Percentiles rank a stretch among this genome's conserved stretches.
These are phyloP conservation scores for Dichotomopilus funicola DNA, from an alignment of 2,329 filamentous ascomycete species.

Conservation along the genomic window DNA sequence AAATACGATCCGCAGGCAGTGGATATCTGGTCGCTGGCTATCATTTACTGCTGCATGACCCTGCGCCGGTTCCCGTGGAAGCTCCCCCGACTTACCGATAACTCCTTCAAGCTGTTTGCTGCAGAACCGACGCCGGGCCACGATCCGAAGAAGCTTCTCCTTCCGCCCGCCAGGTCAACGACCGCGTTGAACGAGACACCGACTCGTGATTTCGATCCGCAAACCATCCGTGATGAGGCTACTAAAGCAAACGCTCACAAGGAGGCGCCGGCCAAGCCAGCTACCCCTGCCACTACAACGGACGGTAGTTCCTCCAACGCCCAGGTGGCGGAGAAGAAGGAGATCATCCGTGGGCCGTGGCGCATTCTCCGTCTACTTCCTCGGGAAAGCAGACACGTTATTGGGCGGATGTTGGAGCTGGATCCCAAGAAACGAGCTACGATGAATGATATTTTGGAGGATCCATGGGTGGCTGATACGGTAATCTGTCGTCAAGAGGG, in stretches of 20 bases:
- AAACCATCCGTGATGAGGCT: slow-evolving; percentile 8
- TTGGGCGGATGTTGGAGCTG: slow-evolving; percentile 86
- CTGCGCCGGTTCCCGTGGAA: slow-evolving; percentile 96
- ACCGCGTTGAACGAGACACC: slow-evolving; percentile 36
- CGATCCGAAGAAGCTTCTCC: slow-evolving; percentile 48
- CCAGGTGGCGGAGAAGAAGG: slow-evolving; percentile 49
- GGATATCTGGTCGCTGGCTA: slow-evolving; percentile 96
- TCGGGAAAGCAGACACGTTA: slow-evolving; percentile 81
- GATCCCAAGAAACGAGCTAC: slow-evolving; percentile 76
- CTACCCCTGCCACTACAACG: neutral
- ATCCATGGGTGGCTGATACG: slow-evolving; percentile 84
- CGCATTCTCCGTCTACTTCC: slow-evolving; percentile 80
- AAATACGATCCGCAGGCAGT: slow-evolving; percentile 92
- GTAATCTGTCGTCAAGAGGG: slow-evolving; percentile 76
- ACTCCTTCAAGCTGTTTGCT: slow-evolving; percentile 90
- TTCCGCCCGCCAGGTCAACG: slow-evolving; percentile 40
- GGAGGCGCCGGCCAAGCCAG: slow-evolving; percentile 12
- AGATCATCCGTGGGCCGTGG: slow-evolving; percentile 89
- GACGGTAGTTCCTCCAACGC: slow-evolving; percentile 17
- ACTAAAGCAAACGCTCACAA: slow-evolving; percentile 8
- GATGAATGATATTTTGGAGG: slow-evolving; percentile 77
- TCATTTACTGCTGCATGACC: slow-evolving; percentile 99
- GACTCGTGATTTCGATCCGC: slow-evolving; percentile 21
- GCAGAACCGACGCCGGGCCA: slow-evolving; percentile 73
- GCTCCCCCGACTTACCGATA: slow-evolving; percentile 82